phyloP scores from a whole-genome alignment of 345 rosid genomes.

The Arabidopsis thaliana region TAIR10.1 NC_003070.9:27833501-27834000 shows the following conservation, averaged over 20 bases:
- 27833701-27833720: neutral
- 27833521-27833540: constrained; percentile 8
- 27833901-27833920: constrained; percentile 44
- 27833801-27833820: constrained; percentile 38
- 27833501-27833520: constrained; percentile 46
- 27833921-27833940: constrained; percentile 38
- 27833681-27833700: neutral
- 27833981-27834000: constrained; percentile 33
- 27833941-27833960: constrained; percentile 28
- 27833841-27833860: constrained; percentile 55
- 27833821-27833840: constrained; percentile 41
- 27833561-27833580: neutral
- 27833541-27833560: neutral
- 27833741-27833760: neutral
- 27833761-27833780: constrained; percentile 12
- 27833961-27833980: constrained; percentile 38
- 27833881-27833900: constrained; percentile 40
- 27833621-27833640: neutral
- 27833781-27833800: constrained; percentile 40
- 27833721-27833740: constrained; percentile 7
- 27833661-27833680: no score
- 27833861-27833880: constrained; percentile 53
- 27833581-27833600: neutral
- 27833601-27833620: neutral
- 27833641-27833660: neutral